Evolutionary conservation across 2,329 filamentous ascomycete species (phyloP).

Genomic region (Hypoxylon sp.): DNA sequence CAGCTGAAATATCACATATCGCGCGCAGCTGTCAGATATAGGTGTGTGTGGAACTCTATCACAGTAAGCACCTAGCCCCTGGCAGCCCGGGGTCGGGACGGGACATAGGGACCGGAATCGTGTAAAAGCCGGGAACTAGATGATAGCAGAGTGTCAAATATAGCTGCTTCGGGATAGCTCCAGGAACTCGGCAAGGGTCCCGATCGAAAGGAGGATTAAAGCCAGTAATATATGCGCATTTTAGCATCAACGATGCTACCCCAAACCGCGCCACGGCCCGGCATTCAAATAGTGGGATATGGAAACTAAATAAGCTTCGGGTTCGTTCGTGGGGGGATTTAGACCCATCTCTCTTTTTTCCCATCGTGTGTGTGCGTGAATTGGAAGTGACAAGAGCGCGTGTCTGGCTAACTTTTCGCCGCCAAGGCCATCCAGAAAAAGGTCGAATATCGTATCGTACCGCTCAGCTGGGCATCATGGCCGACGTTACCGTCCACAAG

Average conservation of each 20-base stretch:
- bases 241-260: constrained; percentile 3
- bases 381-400: background rate
- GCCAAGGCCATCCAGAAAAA: background rate
- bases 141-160: constrained; percentile 19
- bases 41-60: too few relatives aligned
- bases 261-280: constrained; percentile 3
- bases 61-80: too few relatives aligned
- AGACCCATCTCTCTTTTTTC: background rate
- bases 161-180: background rate
- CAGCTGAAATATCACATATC: too few relatives aligned
- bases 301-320: constrained; percentile 14
- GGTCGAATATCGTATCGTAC: background rate
- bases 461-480: constrained; percentile 6
- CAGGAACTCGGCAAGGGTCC: constrained; percentile 10
- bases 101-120: too few relatives aligned
- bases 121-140: background rate
- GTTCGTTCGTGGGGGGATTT: background rate
- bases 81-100: too few relatives aligned
- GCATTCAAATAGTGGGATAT: constrained; percentile 11
- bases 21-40: too few relatives aligned
- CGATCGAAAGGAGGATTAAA: background rate
- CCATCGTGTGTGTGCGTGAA: background rate
- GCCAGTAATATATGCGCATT: constrained; percentile 10
- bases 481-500: constrained; percentile 14
- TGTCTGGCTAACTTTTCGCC: background rate